Evolutionary conservation across 768 basidiomycete genomes (phyloP).

Genomic region (Lactifluus rugatus): DNA sequence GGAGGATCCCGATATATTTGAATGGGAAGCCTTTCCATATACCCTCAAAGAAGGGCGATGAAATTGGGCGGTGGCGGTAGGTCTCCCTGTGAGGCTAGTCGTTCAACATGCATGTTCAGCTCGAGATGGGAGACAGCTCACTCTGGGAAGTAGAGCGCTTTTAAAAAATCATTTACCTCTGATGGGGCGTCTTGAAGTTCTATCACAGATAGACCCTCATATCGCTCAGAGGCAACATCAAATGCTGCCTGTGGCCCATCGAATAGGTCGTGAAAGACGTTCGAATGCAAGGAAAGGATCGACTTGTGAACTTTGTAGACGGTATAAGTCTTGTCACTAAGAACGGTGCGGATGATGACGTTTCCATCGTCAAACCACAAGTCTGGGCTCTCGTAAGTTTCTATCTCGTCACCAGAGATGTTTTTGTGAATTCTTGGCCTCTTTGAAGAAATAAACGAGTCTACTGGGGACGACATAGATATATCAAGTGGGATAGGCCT

Average conservation of each 20-base stretch:
- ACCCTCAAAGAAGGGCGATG: conserved; percentile 13
- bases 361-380: conserved; percentile 20
- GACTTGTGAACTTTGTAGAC: conserved; percentile 18
- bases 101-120: not conserved
- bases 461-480: conserved; percentile 12
- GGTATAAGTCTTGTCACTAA: not conserved
- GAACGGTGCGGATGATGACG: conserved; percentile 11
- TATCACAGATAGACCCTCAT: conserved; percentile 17
- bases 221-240: conserved; percentile 11
- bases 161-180: conserved; percentile 11
- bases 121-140: not conserved
- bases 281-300: conserved; percentile 13
- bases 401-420: conserved; percentile 1
- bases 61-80: conserved; percentile 11
- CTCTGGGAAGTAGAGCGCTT: conserved; percentile 15
- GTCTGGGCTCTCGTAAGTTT: conserved; percentile 10
- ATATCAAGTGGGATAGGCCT: not conserved
- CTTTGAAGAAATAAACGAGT: conserved; percentile 4
- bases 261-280: conserved; percentile 15
- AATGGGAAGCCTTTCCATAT: conserved; percentile 17
- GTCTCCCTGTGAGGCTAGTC: conserved; percentile 5
- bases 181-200: conserved; percentile 14
- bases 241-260: conserved; percentile 5
- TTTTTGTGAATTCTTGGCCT: conserved; percentile 3
- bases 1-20: conserved; percentile 14